These are phyloP conservation scores for Oligophagozyma castellii DNA, from an alignment of 1,139 yeast species.

Conservation along the genomic window DNA sequence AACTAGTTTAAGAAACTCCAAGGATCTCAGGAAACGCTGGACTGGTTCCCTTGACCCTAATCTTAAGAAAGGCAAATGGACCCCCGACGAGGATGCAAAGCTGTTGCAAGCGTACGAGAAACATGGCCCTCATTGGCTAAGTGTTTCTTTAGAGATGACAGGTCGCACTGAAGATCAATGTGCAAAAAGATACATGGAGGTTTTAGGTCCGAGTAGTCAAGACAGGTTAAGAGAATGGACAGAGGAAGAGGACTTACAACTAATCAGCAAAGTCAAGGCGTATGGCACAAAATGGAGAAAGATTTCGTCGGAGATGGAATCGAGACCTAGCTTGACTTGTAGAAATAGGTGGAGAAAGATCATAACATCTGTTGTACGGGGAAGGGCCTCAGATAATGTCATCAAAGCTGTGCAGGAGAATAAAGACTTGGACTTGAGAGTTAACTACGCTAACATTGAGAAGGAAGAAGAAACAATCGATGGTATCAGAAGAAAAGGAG, in stretches of 20 bases:
- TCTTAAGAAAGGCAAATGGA: conserved; percentile 79
- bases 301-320: conserved; percentile 55
- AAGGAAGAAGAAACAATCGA: neutral
- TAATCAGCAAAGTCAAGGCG: conserved; percentile 50
- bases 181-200: conserved; percentile 82
- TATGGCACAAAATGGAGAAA: conserved; percentile 91
- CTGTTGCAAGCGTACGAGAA: conserved; percentile 49
- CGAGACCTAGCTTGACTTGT: conserved; percentile 81
- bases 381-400: conserved; percentile 24
- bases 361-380: conserved; percentile 60
- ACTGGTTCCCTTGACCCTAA: conserved; percentile 70
- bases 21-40: conserved; percentile 68
- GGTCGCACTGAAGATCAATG: conserved; percentile 95
- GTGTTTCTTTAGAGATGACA: conserved; percentile 57
- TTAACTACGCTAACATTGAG: conserved; percentile 3
- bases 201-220: conserved; percentile 62
- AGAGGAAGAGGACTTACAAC: conserved; percentile 54
- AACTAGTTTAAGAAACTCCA: conserved; percentile 39
- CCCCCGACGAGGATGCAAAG: conserved; percentile 62
- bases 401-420: conserved; percentile 23
- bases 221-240: conserved; percentile 76
- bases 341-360: conserved; percentile 87
- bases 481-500: neutral
- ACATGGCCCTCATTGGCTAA: conserved; percentile 78
- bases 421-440: conserved; percentile 19